Percentiles rank a stretch among this genome's conserved stretches.
Conservation (phyloP, 2,329 filamentous ascomycete species). For the Bipolaris cookei region DNA sequence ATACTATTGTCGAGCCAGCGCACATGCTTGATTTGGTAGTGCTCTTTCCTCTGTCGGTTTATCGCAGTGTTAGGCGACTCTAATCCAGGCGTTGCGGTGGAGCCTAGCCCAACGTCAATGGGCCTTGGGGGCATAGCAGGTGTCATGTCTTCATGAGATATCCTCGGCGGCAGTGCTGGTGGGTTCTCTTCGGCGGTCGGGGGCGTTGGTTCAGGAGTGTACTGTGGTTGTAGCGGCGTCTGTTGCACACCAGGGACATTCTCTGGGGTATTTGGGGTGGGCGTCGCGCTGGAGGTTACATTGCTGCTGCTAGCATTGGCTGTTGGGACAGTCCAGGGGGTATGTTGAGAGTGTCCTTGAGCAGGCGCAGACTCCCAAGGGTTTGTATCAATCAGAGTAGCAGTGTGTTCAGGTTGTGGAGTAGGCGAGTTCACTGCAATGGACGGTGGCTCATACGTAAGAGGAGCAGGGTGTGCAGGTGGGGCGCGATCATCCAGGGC, state of each 20-base stretch:
- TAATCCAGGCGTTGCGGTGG: slow-evolving; percentile 27
- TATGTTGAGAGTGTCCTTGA: neutral
- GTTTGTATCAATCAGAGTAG: slow-evolving; percentile 34
- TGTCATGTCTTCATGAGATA: slow-evolving; percentile 42
- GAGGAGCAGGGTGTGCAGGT: slow-evolving; percentile 17
- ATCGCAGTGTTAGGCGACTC: slow-evolving; percentile 52
- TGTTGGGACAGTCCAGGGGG: neutral
- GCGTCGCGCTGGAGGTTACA: slow-evolving; percentile 26
- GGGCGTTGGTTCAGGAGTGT: slow-evolving; percentile 11
- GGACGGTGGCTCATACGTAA: slow-evolving; percentile 34
- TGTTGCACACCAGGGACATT: slow-evolving; percentile 34
- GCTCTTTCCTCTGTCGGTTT: slow-evolving; percentile 67
- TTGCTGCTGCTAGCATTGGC: slow-evolving; percentile 7
- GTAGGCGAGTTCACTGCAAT: slow-evolving; percentile 36
- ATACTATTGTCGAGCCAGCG: slow-evolving; percentile 75
- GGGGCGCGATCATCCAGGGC: slow-evolving; percentile 37
- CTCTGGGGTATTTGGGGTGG: slow-evolving; percentile 35
- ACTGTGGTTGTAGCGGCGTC: slow-evolving; percentile 13
- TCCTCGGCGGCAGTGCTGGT: slow-evolving; percentile 43
- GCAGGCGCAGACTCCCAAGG: slow-evolving; percentile 33
- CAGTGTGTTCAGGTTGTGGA: slow-evolving; percentile 29
- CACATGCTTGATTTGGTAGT: slow-evolving; percentile 92
- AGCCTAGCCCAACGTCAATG: slow-evolving; percentile 30
- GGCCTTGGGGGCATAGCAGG: slow-evolving; percentile 46
- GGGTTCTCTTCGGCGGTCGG: slow-evolving; percentile 28